Percentiles rank a stretch among this genome's conserved stretches.
Evolutionary conservation across 129 eudicot genomes (phyloP).

Genomic region (Lactuca sativa): DNA sequence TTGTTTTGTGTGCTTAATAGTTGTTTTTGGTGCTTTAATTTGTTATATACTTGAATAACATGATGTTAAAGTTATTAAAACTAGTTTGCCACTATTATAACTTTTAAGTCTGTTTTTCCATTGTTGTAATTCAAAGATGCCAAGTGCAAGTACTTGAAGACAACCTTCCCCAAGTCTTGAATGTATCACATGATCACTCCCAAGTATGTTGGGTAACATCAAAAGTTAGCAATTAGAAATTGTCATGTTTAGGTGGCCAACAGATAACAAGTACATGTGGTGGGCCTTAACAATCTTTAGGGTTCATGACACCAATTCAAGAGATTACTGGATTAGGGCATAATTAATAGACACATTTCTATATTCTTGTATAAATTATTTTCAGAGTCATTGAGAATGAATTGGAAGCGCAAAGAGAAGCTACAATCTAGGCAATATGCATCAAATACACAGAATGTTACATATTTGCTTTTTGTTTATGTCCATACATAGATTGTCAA

Average conservation of each 20-base stretch:
- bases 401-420: not conserved
- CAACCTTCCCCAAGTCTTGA: not conserved
- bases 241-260: constrained; percentile 7
- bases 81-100: no score
- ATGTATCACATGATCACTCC: not conserved
- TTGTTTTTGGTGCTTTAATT: no score
- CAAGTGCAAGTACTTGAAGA: not conserved
- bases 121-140: not conserved
- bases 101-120: not conserved
- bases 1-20: no score
- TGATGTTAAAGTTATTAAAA: no score
- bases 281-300: not conserved
- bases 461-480: not conserved
- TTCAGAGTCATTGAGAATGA: not conserved
- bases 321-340: not conserved
- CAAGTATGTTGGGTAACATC: not conserved
- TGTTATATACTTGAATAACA: no score
- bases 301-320: no score
- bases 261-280: not conserved
- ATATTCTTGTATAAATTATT: constrained; percentile 9
- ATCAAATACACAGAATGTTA: not conserved
- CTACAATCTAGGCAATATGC: constrained; percentile 22
- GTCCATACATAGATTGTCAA: constrained; percentile 8
- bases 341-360: not conserved
- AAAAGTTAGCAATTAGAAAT: not conserved